Evolutionary conservation across 768 basidiomycete genomes (phyloP), one percentile per base, ranked within the genome.

Genomic region (Leucocoprinus sp.): DNA sequence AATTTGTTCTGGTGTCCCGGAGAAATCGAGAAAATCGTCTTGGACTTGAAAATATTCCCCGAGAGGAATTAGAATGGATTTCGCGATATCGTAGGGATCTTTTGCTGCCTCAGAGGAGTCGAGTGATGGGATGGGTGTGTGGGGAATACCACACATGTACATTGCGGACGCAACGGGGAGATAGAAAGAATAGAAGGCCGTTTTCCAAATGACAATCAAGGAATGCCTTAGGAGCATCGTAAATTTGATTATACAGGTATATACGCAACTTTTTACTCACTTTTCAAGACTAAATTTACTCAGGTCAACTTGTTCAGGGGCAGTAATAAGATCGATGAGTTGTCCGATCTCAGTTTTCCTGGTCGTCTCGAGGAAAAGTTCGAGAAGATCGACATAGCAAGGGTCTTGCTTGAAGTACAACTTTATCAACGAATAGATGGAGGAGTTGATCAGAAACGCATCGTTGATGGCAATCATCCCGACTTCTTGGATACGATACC

Each of bases 1-100:
- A 41, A 97, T 84, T 55, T 85, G 75, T 64, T 93, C 92, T 0
- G 92, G 90, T 5, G 87, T 76, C 4, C 84, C 92, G 15, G 86
- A 83, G 60, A 80, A 96, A 64, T 99, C 96, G 55, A 98, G 78
- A 65, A 83, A 97, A 66, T 98, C 95, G 60, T 98, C 95, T 64
- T 99, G 95, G 49, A 95, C 75, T 66, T 99, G 95, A 81, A 98
- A 98, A 68, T 98, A 99, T 64, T 96, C 93, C 38, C 95, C 95
- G 46, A 98, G 75, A 3, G 88, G 89, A 44, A 98, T 66, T 33
- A 98, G 78, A 61, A 99, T 93, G 36, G 77, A 74, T 28, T 78
- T 69, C 0, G 93, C 85, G 52, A 79, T 60, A 33, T 81, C 75
- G 70, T 88, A 95, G 3, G 61, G 59, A 8, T 55, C 54, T 3